Evolutionary conservation across 2,329 filamentous ascomycete species (phyloP).

Genomic region (Epichloe festucae): DNA sequence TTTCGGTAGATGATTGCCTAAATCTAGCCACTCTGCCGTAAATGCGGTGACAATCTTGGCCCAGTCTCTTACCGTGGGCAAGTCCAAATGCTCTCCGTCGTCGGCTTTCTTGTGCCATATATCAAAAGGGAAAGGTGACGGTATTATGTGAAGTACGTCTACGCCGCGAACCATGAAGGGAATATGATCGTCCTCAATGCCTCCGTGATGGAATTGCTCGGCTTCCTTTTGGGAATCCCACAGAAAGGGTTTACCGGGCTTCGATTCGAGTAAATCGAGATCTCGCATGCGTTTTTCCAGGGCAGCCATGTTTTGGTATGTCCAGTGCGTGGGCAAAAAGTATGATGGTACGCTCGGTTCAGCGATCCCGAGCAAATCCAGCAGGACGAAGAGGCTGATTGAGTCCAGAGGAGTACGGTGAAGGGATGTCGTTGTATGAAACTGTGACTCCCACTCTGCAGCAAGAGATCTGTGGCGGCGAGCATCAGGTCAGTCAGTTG

Average conservation of each 20-base stretch:
- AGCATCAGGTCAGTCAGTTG: background rate
- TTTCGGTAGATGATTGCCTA: constrained; percentile 32
- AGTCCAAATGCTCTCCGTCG: constrained; percentile 72
- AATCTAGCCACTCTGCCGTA: constrained; percentile 81
- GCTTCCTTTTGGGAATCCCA: constrained; percentile 44
- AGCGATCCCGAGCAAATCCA: constrained; percentile 69
- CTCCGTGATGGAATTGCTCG: constrained; percentile 33
- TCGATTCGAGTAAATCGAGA: constrained; percentile 52
- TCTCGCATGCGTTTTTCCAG: constrained; percentile 63
- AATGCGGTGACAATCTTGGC: constrained; percentile 72
- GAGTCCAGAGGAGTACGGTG: constrained; percentile 63
- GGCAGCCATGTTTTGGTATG: constrained; percentile 62
- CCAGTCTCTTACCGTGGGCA: constrained; percentile 76
- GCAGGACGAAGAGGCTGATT: constrained; percentile 80
- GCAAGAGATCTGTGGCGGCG: constrained; percentile 48
- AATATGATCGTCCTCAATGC: constrained; percentile 75
- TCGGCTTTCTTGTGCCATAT: constrained; percentile 85
- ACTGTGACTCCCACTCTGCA: constrained; percentile 60
- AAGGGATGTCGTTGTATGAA: constrained; percentile 58
- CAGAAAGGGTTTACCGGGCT: constrained; percentile 43
- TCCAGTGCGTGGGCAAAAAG: constrained; percentile 87
- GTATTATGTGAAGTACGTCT: constrained; percentile 80
- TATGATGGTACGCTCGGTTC: constrained; percentile 68
- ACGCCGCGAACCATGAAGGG: constrained; percentile 84
- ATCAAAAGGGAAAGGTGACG: constrained; percentile 55